A percentile compares a stretch with the other conserved stretches of the same genome.
These are phyloP conservation scores for Suhomyces wounanorum DNA, from an alignment of 1,139 yeast genomes.

Conservation along the genomic window DNA sequence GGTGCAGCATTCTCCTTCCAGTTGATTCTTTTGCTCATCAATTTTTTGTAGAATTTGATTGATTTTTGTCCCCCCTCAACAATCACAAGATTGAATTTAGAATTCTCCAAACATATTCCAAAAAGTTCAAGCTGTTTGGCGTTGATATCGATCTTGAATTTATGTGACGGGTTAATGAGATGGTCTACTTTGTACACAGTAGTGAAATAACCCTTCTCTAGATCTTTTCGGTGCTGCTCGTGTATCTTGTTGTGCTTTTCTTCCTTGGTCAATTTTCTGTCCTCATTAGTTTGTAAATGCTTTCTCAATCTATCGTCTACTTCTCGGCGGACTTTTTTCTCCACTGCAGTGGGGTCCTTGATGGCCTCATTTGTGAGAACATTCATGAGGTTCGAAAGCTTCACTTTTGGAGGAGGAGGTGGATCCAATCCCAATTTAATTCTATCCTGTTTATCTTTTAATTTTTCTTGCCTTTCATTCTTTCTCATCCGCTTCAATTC, in stretches of 20 bases:
- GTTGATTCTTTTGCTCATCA: conserved; percentile 62
- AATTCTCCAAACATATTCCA: conserved; percentile 54
- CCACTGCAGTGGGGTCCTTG: conserved; percentile 86
- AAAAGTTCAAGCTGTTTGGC: conserved; percentile 69
- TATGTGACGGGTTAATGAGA: conserved; percentile 64
- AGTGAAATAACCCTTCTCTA: conserved; percentile 51
- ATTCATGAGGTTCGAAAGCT: conserved; percentile 77
- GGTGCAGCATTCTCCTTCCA: conserved; percentile 59
- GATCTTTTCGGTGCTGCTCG: conserved; percentile 46
- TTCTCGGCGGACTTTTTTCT: conserved; percentile 66
- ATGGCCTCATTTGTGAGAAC: conserved; percentile 88
- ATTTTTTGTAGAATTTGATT: conserved; percentile 60
- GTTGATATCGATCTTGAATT: conserved; percentile 73
- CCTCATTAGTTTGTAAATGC: conserved; percentile 65
- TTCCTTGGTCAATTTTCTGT: conserved; percentile 62
- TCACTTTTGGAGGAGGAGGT: conserved; percentile 89
- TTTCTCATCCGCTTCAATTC: conserved; percentile 77
- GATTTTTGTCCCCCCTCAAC: conserved; percentile 73
- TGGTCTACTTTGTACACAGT: conserved; percentile 60
- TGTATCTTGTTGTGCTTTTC: conserved; percentile 53
- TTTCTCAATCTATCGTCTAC: conserved; percentile 60
- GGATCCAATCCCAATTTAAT: conserved; percentile 81
- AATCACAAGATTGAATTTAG: conserved; percentile 58
- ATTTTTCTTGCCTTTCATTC: conserved; percentile 63
- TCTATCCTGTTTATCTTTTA: conserved; percentile 74